These are phyloP conservation scores for Aspergillus transmontanensis DNA, from an alignment of 2,329 filamentous ascomycete genomes.

Conservation along the genomic window DNA sequence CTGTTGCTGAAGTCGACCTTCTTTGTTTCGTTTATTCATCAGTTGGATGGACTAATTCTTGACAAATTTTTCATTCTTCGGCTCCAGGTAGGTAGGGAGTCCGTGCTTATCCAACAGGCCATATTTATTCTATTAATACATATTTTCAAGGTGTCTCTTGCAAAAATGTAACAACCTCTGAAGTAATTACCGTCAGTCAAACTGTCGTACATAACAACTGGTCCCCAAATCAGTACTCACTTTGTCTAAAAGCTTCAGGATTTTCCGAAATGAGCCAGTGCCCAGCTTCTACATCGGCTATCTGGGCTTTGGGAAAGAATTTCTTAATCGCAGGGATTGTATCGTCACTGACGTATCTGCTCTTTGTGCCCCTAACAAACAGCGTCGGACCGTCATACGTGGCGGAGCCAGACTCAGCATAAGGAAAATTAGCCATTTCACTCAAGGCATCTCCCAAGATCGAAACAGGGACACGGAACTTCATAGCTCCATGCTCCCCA, in stretches of 20 bases:
- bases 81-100: not conserved
- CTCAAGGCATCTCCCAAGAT: slow-evolving; percentile 69
- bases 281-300: slow-evolving; percentile 45
- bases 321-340: slow-evolving; percentile 42
- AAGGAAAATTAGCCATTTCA: slow-evolving; percentile 87
- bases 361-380: slow-evolving; percentile 61
- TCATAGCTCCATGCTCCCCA: slow-evolving; percentile 57
- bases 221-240: slow-evolving; percentile 23
- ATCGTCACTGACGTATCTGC: slow-evolving; percentile 44
- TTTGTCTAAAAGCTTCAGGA: slow-evolving; percentile 44
- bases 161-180: slow-evolving; percentile 40
- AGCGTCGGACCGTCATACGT: slow-evolving; percentile 77
- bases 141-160: slow-evolving; percentile 19
- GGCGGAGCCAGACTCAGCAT: slow-evolving; percentile 67
- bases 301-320: slow-evolving; percentile 45
- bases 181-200: not conserved
- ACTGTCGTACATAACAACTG: slow-evolving; percentile 6
- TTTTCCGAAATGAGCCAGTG: slow-evolving; percentile 51
- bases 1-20: not conserved
- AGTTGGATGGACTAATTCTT: not conserved
- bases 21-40: not conserved
- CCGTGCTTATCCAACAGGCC: not conserved
- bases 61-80: not conserved
- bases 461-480: slow-evolving; percentile 78
- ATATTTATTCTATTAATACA: not conserved